Percentiles rank a stretch among this genome's conserved stretches.
Conservation (phyloP, 164 flowering plant genomes). For the Piper betle region DNA sequence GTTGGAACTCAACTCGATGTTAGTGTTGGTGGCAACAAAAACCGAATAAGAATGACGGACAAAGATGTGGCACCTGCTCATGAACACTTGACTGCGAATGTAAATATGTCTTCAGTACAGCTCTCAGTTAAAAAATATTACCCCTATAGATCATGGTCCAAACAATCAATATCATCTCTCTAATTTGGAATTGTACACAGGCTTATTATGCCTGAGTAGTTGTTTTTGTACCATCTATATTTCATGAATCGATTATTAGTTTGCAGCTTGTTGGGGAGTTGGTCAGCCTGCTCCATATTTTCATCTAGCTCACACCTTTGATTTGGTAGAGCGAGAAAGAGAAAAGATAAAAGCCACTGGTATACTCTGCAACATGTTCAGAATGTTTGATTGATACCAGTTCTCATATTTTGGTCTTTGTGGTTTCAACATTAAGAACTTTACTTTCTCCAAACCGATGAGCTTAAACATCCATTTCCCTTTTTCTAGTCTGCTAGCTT, state of each 20-base stretch:
- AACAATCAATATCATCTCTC: background rate
- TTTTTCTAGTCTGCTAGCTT: conserved; percentile 54
- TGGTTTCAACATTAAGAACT: background rate
- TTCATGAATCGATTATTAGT: conserved; percentile 5
- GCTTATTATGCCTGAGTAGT: background rate
- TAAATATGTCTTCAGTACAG: conserved; percentile 22
- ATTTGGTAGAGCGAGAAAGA: conserved; percentile 59
- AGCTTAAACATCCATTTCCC: conserved; percentile 5
- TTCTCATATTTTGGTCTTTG: background rate
- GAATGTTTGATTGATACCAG: conserved; percentile 41
- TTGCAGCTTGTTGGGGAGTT: conserved; percentile 73
- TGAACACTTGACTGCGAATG: conserved; percentile 11
- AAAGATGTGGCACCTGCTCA: conserved; percentile 12
- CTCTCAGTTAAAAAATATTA: conserved; percentile 54
- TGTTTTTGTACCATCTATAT: background rate
- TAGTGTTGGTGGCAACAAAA: background rate
- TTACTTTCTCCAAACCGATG: background rate
- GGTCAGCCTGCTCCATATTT: conserved; percentile 86
- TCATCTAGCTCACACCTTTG: conserved; percentile 83
- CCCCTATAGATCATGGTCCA: conserved; percentile 49
- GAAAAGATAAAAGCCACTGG: conserved; percentile 75
- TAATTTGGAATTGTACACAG: too few species aligned
- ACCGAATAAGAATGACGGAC: background rate
- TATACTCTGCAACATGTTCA: conserved; percentile 89
- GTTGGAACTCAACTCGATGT: background rate